Base-by-base conservation (phyloP, 805 yeast species). In the Wickerhamomyces queroliae region DNA sequence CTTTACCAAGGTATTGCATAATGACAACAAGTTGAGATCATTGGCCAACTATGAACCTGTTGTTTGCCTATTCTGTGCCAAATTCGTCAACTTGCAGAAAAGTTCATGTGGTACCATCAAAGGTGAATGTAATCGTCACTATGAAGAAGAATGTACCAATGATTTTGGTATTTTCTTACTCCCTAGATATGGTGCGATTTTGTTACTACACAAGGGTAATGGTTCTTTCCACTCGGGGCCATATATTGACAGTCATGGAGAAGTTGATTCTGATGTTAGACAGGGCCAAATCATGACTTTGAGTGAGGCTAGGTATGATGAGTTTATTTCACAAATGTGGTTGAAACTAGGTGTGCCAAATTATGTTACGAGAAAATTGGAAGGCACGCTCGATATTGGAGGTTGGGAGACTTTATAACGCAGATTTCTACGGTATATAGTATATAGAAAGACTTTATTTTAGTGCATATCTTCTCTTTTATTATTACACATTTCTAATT, bases 381-480 rank as follows among this genome's bases (percentile, higher is more conserved):
- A 91, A 50, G 78, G 82, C 29, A 75, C 74, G 7, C 62, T 82
- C 25, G 98, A 91, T 59, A 76, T 83, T 28, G 99, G 99, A 8
- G 99, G 99, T 0, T 91, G 99, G 99, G 93, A 84, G 50, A 85
- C 93, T 2, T 64, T 84, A 45, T 87, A 64, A 58, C 19, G n/a
- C n/a, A n/a, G 33, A 30, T 16, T 7, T 16, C 20, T 29, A 13
- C 26, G 12, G 12, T 23, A 23, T 9, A 12, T 22, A 27, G 25
- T 32, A 10, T 22, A 38, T 32, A 29, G 26, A n/a, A n/a, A n/a
- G n/a, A n/a, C 12, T 18, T 28, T 28, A 44, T 34, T 20, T n/a
- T 42, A 18, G 56, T 35, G 32, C 55, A 46, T 35, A 27, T 27
- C n/a, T n/a, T n/a, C n/a, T n/a, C n/a, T n/a, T n/a, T n/a, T n/a